Conservation (phyloP, 2,329 filamentous ascomycete genomes). For the Xylaria sp. region DNA sequence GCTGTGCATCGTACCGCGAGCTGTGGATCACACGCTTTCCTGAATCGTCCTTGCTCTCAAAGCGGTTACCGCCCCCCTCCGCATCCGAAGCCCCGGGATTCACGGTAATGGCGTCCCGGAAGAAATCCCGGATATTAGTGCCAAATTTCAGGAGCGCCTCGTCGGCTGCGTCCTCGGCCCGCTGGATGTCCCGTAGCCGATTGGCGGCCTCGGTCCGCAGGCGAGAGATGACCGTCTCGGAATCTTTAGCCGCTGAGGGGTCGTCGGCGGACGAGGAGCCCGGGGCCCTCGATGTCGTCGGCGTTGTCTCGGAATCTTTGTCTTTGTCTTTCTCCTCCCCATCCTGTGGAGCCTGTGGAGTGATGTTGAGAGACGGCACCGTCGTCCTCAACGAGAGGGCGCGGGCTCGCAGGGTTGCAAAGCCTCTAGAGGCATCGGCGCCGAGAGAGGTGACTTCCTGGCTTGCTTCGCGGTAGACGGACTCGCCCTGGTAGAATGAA, state of each 20-base stretch:
- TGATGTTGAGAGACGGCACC: conserved; percentile 44
- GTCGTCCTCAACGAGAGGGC: conserved; percentile 71
- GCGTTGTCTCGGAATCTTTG: conserved; percentile 54
- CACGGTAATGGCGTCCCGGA: conserved; percentile 90
- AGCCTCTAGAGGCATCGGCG: conserved; percentile 82
- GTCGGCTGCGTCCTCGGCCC: conserved; percentile 94
- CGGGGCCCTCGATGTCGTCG: conserved; percentile 54
- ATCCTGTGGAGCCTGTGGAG: conserved; percentile 43
- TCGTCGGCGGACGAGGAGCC: conserved; percentile 54
- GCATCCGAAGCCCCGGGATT: conserved; percentile 72
- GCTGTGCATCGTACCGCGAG: conserved; percentile 91
- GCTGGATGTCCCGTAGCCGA: conserved; percentile 86
- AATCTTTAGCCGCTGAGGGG: conserved; percentile 53
- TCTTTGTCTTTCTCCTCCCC: conserved; percentile 53
- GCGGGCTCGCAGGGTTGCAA: conserved; percentile 80
- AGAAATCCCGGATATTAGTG: conserved; percentile 86
- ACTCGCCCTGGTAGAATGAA: conserved; percentile 70
- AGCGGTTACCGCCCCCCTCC: conserved; percentile 74
- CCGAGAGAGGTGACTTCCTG: conserved; percentile 84
- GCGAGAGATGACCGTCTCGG: conserved; percentile 76
- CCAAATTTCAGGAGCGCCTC: conserved; percentile 94
- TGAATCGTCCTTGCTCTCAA: conserved; percentile 90
- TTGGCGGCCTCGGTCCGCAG: conserved; percentile 82
- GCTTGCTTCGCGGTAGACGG: conserved; percentile 83
- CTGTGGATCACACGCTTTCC: conserved; percentile 95